These are phyloP conservation scores for Penicillium sp. DNA, from an alignment of 2,329 filamentous ascomycete species.

Conservation along the genomic window DNA sequence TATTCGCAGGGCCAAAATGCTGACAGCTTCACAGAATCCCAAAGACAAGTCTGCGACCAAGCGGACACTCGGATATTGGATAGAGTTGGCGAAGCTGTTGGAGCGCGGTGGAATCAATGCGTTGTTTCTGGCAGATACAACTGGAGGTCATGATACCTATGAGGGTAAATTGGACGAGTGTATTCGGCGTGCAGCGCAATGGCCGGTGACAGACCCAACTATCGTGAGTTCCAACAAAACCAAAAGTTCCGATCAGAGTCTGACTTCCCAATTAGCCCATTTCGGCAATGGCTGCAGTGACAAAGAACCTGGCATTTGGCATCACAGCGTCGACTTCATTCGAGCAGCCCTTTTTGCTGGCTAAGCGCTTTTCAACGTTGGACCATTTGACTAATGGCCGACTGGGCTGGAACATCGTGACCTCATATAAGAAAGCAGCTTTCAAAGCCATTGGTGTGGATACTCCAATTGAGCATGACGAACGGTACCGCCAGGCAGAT, in stretches of 20 bases:
- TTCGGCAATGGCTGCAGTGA: slow-evolving; percentile 58
- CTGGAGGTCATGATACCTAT: slow-evolving; percentile 57
- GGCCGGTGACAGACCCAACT: slow-evolving; percentile 56
- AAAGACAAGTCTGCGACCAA: slow-evolving; percentile 54
- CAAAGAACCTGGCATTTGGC: slow-evolving; percentile 54
- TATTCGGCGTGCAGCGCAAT: slow-evolving; percentile 55
- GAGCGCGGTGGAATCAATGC: slow-evolving; percentile 57
- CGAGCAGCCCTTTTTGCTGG: slow-evolving; percentile 54
- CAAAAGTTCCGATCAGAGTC: background rate
- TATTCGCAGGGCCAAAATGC: background rate
- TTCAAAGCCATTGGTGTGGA: slow-evolving; percentile 56
- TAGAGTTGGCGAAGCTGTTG: slow-evolving; percentile 53
- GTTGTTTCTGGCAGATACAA: slow-evolving; percentile 58
- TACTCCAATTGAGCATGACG: slow-evolving; percentile 51
- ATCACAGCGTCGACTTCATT: slow-evolving; percentile 57
- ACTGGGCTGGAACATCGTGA: slow-evolving; percentile 61
- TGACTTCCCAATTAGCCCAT: slow-evolving; percentile 42
- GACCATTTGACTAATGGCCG: slow-evolving; percentile 55
- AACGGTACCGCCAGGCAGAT: slow-evolving; percentile 53
- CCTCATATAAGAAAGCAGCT: slow-evolving; percentile 54
- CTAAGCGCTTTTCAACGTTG: slow-evolving; percentile 54
- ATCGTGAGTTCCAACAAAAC: slow-evolving; percentile 44
- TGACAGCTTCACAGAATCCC: slow-evolving; percentile 43
- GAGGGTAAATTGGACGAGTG: slow-evolving; percentile 52
- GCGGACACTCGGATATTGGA: slow-evolving; percentile 54